Percentiles rank a stretch among this genome's conserved stretches.
Conservation (phyloP, 352 stramenopile species). For the Globisporangium nodosum region DNA sequence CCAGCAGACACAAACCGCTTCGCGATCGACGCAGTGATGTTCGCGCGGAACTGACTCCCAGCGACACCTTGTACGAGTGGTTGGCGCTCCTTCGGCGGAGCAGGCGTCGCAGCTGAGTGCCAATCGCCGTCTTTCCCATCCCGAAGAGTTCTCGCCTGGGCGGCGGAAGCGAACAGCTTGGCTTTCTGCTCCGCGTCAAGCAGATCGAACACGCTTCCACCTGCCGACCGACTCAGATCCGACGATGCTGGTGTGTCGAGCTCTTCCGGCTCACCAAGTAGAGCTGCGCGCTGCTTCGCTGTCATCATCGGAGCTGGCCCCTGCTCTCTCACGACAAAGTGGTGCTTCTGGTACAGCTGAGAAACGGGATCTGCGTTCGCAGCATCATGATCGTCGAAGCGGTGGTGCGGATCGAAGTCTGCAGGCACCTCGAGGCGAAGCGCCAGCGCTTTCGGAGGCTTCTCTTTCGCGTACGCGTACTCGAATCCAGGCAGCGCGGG, state of each 20-base stretch:
- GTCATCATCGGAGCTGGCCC: conserved; percentile 36
- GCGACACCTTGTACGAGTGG: conserved; percentile 24
- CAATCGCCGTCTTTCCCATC: too few species aligned
- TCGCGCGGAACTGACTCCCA: conserved; percentile 56
- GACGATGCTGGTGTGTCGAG: neutral
- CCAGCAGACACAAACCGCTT: conserved; percentile 72
- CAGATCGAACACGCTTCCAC: conserved; percentile 58
- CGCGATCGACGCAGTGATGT: conserved; percentile 74
- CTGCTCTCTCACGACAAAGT: conserved; percentile 41
- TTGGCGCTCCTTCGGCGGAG: conserved; percentile 16
- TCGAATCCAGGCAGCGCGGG: conserved; percentile 54
- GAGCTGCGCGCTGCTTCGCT: conserved; percentile 33
- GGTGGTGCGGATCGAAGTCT: conserved; percentile 40
- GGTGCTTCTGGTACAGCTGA: conserved; percentile 46
- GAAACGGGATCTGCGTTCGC: conserved; percentile 9
- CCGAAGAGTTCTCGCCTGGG: conserved; percentile 20
- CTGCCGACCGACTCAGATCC: neutral
- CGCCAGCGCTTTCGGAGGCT: conserved; percentile 33
- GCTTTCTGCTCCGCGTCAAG: conserved; percentile 35
- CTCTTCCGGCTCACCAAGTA: conserved; percentile 26
- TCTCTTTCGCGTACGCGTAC: conserved; percentile 31
- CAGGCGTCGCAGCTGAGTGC: neutral
- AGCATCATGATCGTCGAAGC: conserved; percentile 29
- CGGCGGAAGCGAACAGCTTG: conserved; percentile 35
- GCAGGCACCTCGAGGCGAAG: conserved; percentile 44